Conservation (phyloP, 352 stramenopile species). For the Phytopythium delawarense region DNA sequence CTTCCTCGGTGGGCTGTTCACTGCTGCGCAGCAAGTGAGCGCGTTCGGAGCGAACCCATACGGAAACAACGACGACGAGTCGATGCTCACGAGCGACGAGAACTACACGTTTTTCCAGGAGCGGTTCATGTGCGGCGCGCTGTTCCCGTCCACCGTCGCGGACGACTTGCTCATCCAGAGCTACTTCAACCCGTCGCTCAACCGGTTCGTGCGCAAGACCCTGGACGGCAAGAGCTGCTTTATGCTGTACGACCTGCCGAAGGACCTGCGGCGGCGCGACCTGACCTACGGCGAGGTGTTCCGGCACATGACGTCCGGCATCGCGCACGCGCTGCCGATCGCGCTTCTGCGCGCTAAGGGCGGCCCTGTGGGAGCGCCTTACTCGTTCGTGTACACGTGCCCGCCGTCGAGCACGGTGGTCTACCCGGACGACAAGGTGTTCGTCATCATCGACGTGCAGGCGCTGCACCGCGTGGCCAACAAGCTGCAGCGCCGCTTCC, state of each 20-base stretch:
- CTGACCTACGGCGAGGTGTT: constrained; percentile 74
- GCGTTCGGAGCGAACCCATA: constrained; percentile 22
- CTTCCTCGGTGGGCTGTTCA: constrained; percentile 62
- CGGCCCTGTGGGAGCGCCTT: constrained; percentile 39
- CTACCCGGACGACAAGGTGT: constrained; percentile 72
- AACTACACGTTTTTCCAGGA: constrained; percentile 84
- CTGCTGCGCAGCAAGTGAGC: constrained; percentile 45
- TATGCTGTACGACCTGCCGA: constrained; percentile 74
- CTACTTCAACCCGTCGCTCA: constrained; percentile 86
- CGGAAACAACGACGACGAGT: constrained; percentile 10
- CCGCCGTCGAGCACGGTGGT: constrained; percentile 55
- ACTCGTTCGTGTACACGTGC: constrained; percentile 83
- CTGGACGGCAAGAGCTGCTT: constrained; percentile 85
- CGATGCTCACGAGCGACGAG: constrained; percentile 44
- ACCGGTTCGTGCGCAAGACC: constrained; percentile 79
- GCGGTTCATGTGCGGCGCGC: constrained; percentile 74
- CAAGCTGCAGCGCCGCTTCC: constrained; percentile 75
- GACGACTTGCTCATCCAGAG: constrained; percentile 85
- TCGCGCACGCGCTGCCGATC: constrained; percentile 73
- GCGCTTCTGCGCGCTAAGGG: constrained; percentile 60
- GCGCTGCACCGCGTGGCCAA: constrained; percentile 68
- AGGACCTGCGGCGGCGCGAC: constrained; percentile 35
- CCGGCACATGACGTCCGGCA: constrained; percentile 65
- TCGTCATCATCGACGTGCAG: constrained; percentile 75
- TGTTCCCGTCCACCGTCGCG: constrained; percentile 77